Base-by-base conservation (phyloP, 345 rosid genomes). In the Salix caprea region DNA sequence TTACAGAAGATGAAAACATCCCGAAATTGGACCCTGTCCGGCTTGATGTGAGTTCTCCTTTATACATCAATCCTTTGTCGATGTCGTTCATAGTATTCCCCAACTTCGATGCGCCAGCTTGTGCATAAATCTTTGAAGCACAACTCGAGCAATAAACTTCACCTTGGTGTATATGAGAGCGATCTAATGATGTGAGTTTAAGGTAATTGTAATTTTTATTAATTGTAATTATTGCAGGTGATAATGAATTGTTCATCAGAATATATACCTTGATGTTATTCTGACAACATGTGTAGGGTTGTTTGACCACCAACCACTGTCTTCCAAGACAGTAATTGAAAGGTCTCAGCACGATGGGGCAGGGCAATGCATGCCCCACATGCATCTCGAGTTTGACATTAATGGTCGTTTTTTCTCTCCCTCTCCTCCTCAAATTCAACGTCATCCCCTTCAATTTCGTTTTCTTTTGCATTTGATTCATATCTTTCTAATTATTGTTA, bases 61-160 rank as follows among this genome's bases (percentile, higher is more conserved):
- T 93, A 50, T 42, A 77, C 26, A 71, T 96, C 28, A 73, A 85
- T 69, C 86, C 92, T 18, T 67, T 85, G 81, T 91, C 98, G 70
- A 88, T 96, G 67, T 82, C 96, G 7, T 93, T 96, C 83, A 72
- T 96, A 78, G 98, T 89, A 28, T 73, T 91, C 69, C 97, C 97
- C 18, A 88, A 84, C 82, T 90, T 91, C 73, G 94, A 90, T 76
- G 91, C 96, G 50, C 88, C 89, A 46, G 87, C 89, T 70, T 96
- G 99, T 85, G 78, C 68, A 14, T 91, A 81, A 78, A 73, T 52
- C 26, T 71, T 52, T 62, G 76, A 73, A 52, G 72, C 46, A 70
- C 18, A 61, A 18, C 19, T 5, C 50, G 0, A 50, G 7, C 21
- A 50, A 50, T 50, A 50, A 50, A 50, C 56, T 60, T 23, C 65